A percentile compares a stretch with the other conserved stretches of the same genome.
Evolutionary conservation across 1,139 yeast genomes (phyloP).

Genomic region (Zygosaccharomyces sapae): DNA sequence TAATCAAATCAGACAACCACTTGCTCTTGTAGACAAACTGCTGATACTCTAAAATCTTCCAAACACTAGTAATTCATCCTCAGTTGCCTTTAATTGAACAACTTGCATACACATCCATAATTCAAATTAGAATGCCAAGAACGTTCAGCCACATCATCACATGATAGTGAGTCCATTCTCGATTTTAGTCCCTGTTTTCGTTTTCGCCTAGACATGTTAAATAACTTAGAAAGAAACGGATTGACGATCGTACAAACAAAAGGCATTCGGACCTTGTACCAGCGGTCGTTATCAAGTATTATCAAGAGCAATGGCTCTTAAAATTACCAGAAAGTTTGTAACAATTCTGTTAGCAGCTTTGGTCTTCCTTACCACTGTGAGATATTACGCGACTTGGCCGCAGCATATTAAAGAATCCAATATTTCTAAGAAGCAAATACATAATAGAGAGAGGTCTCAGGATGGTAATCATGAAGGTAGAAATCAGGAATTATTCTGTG

Average conservation of each 20-base stretch:
- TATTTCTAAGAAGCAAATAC: not conserved
- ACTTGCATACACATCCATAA: no score
- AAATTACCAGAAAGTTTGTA: not conserved
- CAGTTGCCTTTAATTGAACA: no score
- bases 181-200: not conserved
- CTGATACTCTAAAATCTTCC: no score
- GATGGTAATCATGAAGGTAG: slow-evolving; percentile 6
- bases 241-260: not conserved
- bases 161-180: not conserved
- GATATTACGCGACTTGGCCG: slow-evolving; percentile 1
- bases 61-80: no score
- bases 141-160: not conserved
- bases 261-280: not conserved
- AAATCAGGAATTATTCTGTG: slow-evolving; percentile 28
- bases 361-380: slow-evolving; percentile 4
- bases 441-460: not conserved
- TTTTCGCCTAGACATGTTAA: not conserved
- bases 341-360: slow-evolving; percentile 2
- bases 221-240: not conserved
- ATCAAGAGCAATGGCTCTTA: not conserved
- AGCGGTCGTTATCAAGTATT: not conserved
- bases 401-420: not conserved
- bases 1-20: no score
- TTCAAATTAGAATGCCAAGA: not conserved
- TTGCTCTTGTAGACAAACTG: no score